These are phyloP conservation scores for Posidonia australis DNA, from an alignment of 106 monocot genomes.

Conservation along the genomic window DNA sequence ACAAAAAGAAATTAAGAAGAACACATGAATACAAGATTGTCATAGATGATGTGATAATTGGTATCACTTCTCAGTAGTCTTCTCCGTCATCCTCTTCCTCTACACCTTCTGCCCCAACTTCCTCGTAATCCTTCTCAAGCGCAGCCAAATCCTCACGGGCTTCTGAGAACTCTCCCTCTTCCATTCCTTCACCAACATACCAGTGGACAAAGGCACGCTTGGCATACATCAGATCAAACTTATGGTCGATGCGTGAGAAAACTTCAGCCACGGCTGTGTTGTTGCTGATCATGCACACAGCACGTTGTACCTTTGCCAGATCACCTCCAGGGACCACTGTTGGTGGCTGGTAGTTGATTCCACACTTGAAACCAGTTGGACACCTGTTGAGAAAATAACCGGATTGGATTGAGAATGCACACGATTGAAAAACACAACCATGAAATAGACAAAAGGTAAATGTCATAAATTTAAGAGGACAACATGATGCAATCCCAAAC, in stretches of 20 bases:
- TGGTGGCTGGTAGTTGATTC: constrained; percentile 80
- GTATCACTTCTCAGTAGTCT: constrained; percentile 15
- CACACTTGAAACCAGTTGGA: constrained; percentile 85
- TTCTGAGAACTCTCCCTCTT: constrained; percentile 76
- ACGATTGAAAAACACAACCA: no score
- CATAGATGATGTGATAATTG: no score
- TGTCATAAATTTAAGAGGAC: no score
- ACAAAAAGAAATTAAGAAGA: no score
- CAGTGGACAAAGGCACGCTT: constrained; percentile 82
- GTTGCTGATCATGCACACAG: constrained; percentile 85
- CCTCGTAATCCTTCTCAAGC: constrained; percentile 76
- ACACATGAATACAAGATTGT: no score
- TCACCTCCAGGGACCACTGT: constrained; percentile 70
- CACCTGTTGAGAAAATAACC: constrained; percentile 55
- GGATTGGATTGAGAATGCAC: neutral
- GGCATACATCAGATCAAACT: constrained; percentile 74
- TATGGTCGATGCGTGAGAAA: constrained; percentile 72
- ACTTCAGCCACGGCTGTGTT: constrained; percentile 77
- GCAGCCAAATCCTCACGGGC: constrained; percentile 75
- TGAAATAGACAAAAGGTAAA: no score
- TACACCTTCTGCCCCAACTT: constrained; percentile 59
- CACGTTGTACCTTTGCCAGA: constrained; percentile 60
- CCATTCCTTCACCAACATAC: constrained; percentile 86
- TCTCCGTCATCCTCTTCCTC: constrained; percentile 39
- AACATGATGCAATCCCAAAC: no score